Percentiles rank a stretch among this genome's conserved stretches.
phyloP scores from a whole-genome alignment of 2,329 filamentous ascomycete species.

The Trichophyton mentagrophytes region DNA sequence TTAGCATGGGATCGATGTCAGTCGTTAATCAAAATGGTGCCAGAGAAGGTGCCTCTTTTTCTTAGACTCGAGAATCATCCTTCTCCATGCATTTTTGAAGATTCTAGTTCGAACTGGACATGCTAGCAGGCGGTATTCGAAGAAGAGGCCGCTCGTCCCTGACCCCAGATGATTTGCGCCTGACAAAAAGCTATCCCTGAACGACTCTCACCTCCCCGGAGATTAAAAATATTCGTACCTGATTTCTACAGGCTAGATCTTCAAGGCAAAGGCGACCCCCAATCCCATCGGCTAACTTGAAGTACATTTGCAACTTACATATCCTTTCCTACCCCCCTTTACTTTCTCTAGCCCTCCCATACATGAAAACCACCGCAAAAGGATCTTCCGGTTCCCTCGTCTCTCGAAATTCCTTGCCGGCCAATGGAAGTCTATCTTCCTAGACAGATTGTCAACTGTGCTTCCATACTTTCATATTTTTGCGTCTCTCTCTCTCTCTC shows the following conservation, averaged over 20 bases:
- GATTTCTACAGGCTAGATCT: neutral
- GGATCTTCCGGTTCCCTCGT: neutral
- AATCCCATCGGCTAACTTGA: neutral
- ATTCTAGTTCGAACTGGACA: neutral
- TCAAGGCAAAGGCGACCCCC: neutral
- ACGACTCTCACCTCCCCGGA: neutral
- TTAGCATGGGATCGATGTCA: neutral
- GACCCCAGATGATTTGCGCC: neutral
- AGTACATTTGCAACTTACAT: too few species aligned
- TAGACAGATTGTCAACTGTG: neutral
- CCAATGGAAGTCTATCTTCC: neutral
- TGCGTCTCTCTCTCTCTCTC: neutral
- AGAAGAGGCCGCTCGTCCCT: neutral
- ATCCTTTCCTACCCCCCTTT: too few species aligned
- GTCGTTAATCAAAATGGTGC: neutral
- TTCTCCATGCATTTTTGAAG: neutral
- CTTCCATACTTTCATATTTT: neutral
- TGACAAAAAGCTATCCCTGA: conserved; percentile 1
- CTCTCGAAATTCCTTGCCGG: neutral
- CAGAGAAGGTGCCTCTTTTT: neutral
- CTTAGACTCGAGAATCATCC: neutral
- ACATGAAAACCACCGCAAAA: too few species aligned
- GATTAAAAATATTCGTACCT: conserved; percentile 5
- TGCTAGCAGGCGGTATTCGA: neutral
- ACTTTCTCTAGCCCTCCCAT: too few species aligned